phyloP scores from a whole-genome alignment of 164 flowering plant genomes.

The Magnolia sinica region DNA sequence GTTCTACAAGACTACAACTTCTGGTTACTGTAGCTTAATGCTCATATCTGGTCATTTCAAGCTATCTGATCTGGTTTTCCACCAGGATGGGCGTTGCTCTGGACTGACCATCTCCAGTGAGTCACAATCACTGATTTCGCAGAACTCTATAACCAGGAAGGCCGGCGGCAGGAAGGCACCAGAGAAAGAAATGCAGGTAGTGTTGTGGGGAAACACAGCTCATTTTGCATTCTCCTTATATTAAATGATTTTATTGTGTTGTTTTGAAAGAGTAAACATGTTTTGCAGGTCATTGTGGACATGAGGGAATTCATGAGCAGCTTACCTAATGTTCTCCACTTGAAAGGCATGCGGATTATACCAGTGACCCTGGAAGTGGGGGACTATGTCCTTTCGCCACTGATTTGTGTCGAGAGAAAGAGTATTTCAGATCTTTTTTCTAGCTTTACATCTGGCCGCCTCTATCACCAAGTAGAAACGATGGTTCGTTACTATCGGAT shows the following conservation, averaged over 20 bases:
- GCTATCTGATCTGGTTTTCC: background rate
- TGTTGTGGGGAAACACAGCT: background rate
- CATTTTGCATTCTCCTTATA: background rate
- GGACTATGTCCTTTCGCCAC: conserved; percentile 92
- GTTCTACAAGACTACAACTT: background rate
- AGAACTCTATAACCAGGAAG: conserved; percentile 79
- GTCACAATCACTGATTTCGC: conserved; percentile 38
- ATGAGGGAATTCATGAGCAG: conserved; percentile 99
- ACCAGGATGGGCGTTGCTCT: conserved; percentile 65
- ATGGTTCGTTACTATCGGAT: conserved; percentile 87
- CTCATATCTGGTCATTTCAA: background rate
- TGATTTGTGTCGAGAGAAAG: conserved; percentile 93
- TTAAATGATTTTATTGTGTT: background rate
- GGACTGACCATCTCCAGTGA: conserved; percentile 46
- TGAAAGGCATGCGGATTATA: conserved; percentile 87
- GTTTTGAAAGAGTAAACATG: background rate
- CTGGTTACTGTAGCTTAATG: background rate
- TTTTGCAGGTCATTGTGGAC: conserved; percentile 84
- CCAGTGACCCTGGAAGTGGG: conserved; percentile 96
- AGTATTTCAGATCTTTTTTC: conserved; percentile 90
- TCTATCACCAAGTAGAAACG: conserved; percentile 85
- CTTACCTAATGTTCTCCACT: conserved; percentile 98
- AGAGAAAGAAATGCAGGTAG: conserved; percentile 84
- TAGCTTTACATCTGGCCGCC: conserved; percentile 94
- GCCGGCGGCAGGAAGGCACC: conserved; percentile 93